These are phyloP conservation scores for Penicillium mononematosum DNA, from an alignment of 495 filamentous ascomycete genomes.

Conservation along the genomic window DNA sequence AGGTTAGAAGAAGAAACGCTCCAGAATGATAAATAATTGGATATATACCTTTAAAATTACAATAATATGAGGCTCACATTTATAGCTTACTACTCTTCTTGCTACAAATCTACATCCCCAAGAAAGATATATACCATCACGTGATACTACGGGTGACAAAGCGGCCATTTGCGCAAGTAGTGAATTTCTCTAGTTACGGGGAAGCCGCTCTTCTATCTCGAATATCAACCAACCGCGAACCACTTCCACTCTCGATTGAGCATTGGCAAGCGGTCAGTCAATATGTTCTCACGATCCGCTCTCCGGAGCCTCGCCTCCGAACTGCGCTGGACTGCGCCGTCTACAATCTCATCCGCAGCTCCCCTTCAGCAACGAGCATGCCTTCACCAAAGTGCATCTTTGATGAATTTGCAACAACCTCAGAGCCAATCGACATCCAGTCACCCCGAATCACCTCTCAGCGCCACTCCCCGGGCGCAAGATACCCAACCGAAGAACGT, in stretches of 20 bases:
- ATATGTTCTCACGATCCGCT: constrained; percentile 46
- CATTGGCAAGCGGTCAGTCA: constrained; percentile 15
- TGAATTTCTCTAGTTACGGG: constrained; percentile 36
- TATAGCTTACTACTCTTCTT: neutral
- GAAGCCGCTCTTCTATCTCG: constrained; percentile 17
- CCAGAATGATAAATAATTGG: neutral
- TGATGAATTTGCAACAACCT: constrained; percentile 24
- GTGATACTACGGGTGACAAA: constrained; percentile 32
- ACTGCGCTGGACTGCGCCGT: constrained; percentile 32
- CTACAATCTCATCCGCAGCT: constrained; percentile 38
- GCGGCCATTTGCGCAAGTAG: constrained; percentile 28
- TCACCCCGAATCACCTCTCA: constrained; percentile 32
- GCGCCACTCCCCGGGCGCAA: constrained; percentile 33
- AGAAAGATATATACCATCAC: constrained; percentile 7
- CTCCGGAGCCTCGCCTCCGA: constrained; percentile 38
- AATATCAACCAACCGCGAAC: constrained; percentile 14
- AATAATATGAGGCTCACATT: neutral
- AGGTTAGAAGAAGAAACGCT: neutral
- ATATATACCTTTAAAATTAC: neutral
- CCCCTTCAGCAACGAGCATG: constrained; percentile 37
- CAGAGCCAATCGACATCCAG: constrained; percentile 22
- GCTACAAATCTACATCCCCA: neutral
- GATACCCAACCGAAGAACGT: constrained; percentile 15
- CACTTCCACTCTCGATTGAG: constrained; percentile 19
- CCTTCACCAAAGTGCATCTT: constrained; percentile 27